Percentiles rank a stretch among this genome's conserved stretches.
Evolutionary conservation across 1,284 basidiomycete genomes (phyloP).

Genomic region (Cystobasidium pallidum): DNA sequence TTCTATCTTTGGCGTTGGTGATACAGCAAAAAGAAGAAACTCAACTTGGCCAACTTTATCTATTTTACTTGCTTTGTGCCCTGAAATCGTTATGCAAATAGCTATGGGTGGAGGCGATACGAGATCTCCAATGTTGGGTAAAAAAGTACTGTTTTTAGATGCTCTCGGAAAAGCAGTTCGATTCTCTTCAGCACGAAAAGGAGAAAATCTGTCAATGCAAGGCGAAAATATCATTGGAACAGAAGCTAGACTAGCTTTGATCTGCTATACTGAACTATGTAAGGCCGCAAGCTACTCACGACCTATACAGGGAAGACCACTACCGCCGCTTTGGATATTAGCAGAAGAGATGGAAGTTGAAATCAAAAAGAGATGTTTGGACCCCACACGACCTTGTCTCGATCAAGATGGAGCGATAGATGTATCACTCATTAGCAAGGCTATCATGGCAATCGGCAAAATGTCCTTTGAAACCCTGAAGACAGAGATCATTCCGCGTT

Average conservation of each 20-base stretch:
- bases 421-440: constrained; percentile 2
- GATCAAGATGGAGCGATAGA: constrained; percentile 12
- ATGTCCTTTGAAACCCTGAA: background rate
- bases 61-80: constrained; percentile 24
- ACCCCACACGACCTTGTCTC: constrained; percentile 17
- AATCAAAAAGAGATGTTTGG: constrained; percentile 15
- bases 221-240: background rate
- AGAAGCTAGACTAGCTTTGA: constrained; percentile 22
- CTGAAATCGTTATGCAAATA: constrained; percentile 34
- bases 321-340: constrained; percentile 28
- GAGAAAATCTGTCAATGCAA: background rate
- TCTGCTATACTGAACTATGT: constrained; percentile 27
- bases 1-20: constrained; percentile 16
- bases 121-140: constrained; percentile 21
- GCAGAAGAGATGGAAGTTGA: constrained; percentile 38
- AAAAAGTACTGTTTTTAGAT: constrained; percentile 33
- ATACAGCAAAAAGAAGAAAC: constrained; percentile 13
- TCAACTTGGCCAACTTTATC: constrained; percentile 36
- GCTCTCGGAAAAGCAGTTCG: constrained; percentile 23
- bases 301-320: constrained; percentile 7
- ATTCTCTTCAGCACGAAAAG: background rate
- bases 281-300: constrained; percentile 25
- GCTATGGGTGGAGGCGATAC: constrained; percentile 36
- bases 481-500: constrained; percentile 17
- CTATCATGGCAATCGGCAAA: constrained; percentile 5